Percentiles rank a stretch among this genome's conserved stretches.
These are phyloP conservation scores for Gypsophila paniculata DNA, from an alignment of 179 eudicot species.

Conservation along the genomic window DNA sequence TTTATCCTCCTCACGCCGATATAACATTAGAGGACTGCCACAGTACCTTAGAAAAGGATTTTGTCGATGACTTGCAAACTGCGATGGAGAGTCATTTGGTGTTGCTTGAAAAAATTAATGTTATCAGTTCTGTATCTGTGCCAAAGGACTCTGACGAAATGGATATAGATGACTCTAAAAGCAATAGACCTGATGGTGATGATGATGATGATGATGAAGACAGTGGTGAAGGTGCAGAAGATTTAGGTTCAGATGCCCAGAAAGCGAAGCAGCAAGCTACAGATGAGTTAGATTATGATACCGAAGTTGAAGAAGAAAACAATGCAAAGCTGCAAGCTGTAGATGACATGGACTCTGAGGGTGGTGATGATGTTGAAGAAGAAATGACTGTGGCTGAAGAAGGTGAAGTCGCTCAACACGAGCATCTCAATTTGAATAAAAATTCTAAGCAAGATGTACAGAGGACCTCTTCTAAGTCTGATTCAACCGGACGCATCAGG, in stretches of 20 bases:
- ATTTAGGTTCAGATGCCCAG: conserved; percentile 52
- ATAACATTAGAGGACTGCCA: conserved; percentile 53
- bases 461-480: conserved; percentile 25
- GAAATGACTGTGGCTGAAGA: conserved; percentile 29
- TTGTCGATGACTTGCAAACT: conserved; percentile 53
- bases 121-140: conserved; percentile 45
- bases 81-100: conserved; percentile 63
- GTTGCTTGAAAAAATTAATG: conserved; percentile 59
- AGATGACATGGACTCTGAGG: conserved; percentile 88
- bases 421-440: conserved; percentile 29
- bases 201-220: conserved; percentile 28
- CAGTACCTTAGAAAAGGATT: conserved; percentile 38
- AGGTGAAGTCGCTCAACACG: conserved; percentile 20
- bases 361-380: conserved; percentile 18
- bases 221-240: conserved; percentile 48
- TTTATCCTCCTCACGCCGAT: conserved; percentile 40
- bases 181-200: conserved; percentile 31
- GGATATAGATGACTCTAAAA: conserved; percentile 39
- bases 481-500: conserved; percentile 24
- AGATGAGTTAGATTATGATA: conserved; percentile 84
- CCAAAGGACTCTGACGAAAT: conserved; percentile 37
- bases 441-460: conserved; percentile 22
- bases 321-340: conserved; percentile 51
- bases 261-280: conserved; percentile 55
- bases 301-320: conserved; percentile 21